Conservation (phyloP, 176 grass and related monocot genomes). For the Cenchrus fungigraminus region DNA sequence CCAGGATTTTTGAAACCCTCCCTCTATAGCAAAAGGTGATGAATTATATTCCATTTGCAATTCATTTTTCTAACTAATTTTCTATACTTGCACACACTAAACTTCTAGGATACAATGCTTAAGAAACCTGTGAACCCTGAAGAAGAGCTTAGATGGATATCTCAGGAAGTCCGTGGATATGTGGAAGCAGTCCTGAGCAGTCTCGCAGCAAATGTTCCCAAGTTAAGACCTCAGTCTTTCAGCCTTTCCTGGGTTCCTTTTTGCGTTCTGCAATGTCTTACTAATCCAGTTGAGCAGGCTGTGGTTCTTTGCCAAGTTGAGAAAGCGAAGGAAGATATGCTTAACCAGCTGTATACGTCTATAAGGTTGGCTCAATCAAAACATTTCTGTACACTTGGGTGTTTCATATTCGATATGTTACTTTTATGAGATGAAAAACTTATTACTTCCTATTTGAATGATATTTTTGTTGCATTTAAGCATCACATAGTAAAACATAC, state of each 20-base stretch:
- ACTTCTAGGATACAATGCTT: constrained; percentile 57
- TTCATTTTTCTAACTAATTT: constrained; percentile 25
- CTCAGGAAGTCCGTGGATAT: constrained; percentile 90
- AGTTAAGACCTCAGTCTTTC: constrained; percentile 52
- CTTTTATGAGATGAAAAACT: neutral
- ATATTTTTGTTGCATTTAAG: constrained; percentile 9
- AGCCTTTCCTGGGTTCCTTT: constrained; percentile 4
- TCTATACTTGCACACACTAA: constrained; percentile 6
- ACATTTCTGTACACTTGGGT: constrained; percentile 1
- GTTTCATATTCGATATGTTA: neutral
- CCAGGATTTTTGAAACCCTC: constrained; percentile 15
- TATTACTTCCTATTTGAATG: neutral
- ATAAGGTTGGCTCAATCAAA: constrained; percentile 66
- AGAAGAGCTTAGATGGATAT: constrained; percentile 96
- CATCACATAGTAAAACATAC: neutral
- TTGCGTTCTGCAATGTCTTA: constrained; percentile 20
- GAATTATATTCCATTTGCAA: constrained; percentile 13
- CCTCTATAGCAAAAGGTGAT: neutral
- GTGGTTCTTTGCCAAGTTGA: constrained; percentile 92
- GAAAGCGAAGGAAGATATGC: constrained; percentile 89
- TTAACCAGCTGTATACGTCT: constrained; percentile 86
- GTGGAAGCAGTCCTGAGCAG: constrained; percentile 76
- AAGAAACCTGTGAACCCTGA: constrained; percentile 82
- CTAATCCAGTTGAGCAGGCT: constrained; percentile 57
- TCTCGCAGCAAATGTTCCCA: constrained; percentile 81